Conservation (phyloP, 2,329 filamentous ascomycete species). For the Coniella vitis region DNA sequence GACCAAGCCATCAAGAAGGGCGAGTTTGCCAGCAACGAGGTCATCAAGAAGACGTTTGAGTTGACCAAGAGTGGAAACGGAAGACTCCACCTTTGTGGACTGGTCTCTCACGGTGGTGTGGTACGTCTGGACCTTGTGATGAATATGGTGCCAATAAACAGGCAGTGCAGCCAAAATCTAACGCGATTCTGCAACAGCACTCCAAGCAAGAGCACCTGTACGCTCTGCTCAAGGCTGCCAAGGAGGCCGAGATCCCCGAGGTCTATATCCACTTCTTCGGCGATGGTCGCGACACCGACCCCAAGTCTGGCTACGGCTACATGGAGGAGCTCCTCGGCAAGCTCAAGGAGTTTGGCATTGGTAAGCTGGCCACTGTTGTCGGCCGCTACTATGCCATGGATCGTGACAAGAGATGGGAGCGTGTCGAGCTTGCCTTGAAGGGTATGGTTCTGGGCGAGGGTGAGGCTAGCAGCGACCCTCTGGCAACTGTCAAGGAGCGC, state of each 20-base stretch:
- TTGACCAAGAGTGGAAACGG: constrained; percentile 82
- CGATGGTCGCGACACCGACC: constrained; percentile 95
- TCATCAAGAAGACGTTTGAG: constrained; percentile 70
- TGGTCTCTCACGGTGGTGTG: constrained; percentile 93
- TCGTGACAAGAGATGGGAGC: constrained; percentile 98
- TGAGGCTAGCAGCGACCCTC: constrained; percentile 75
- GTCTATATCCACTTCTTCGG: constrained; percentile 99
- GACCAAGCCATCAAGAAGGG: constrained; percentile 85
- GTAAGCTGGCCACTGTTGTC: constrained; percentile 86
- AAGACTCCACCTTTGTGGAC: constrained; percentile 82
- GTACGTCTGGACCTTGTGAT: constrained; percentile 34
- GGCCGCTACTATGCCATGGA: constrained; percentile 99
- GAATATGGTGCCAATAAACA: neutral
- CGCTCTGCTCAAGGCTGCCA: constrained; percentile 80
- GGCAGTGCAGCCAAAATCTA: neutral
- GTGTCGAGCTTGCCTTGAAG: constrained; percentile 83
- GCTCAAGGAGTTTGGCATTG: constrained; percentile 75
- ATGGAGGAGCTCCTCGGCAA: constrained; percentile 79
- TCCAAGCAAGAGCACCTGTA: constrained; percentile 92
- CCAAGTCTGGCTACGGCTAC: constrained; percentile 84
- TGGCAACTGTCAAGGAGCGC: constrained; percentile 78
- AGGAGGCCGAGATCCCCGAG: constrained; percentile 77
- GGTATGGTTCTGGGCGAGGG: constrained; percentile 81
- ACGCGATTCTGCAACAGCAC: constrained; percentile 48
- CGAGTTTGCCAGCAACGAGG: constrained; percentile 68